A percentile compares a stretch with the other conserved stretches of the same genome.
Conservation (phyloP, 2,329 filamentous ascomycete species). For the Fusarium aywerte region DNA sequence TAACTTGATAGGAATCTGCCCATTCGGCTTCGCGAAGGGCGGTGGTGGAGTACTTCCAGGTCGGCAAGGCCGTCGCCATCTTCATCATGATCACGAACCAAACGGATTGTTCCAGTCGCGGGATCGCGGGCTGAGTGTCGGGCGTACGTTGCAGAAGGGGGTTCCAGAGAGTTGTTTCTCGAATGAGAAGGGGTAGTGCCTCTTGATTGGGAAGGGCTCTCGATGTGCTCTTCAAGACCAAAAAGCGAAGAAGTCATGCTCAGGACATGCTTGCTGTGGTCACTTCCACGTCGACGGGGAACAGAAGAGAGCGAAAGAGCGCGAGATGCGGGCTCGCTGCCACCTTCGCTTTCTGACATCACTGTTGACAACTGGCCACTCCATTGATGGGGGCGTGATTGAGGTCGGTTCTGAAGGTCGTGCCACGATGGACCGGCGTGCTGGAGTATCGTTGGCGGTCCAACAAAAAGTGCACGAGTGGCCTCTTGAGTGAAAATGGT, state of each 20-base stretch:
- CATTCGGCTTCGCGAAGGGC: slow-evolving; percentile 65
- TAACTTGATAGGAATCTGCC: slow-evolving; percentile 62
- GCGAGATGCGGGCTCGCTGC: slow-evolving; percentile 61
- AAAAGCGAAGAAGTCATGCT: slow-evolving; percentile 67
- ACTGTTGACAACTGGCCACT: slow-evolving; percentile 73
- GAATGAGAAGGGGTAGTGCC: slow-evolving; percentile 54
- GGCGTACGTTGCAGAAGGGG: slow-evolving; percentile 58
- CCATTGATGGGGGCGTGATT: slow-evolving; percentile 65
- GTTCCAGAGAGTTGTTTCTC: slow-evolving; percentile 60
- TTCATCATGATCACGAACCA: slow-evolving; percentile 70
- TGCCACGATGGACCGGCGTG: slow-evolving; percentile 42
- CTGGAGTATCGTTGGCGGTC: slow-evolving; percentile 43
- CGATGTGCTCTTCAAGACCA: slow-evolving; percentile 54
- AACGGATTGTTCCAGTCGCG: slow-evolving; percentile 53
- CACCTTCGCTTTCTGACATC: slow-evolving; percentile 68
- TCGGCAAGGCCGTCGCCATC: slow-evolving; percentile 72
- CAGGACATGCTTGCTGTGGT: slow-evolving; percentile 65
- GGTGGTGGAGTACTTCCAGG: slow-evolving; percentile 62
- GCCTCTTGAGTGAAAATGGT: slow-evolving; percentile 64
- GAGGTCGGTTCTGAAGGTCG: slow-evolving; percentile 32
- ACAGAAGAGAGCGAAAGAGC: slow-evolving; percentile 58
- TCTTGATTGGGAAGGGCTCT: slow-evolving; percentile 53
- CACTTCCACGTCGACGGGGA: slow-evolving; percentile 60
- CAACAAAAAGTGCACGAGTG: slow-evolving; percentile 49
- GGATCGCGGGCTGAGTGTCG: slow-evolving; percentile 52